Conservation (phyloP, 129 eudicot species). For the Calendula officinalis region DNA sequence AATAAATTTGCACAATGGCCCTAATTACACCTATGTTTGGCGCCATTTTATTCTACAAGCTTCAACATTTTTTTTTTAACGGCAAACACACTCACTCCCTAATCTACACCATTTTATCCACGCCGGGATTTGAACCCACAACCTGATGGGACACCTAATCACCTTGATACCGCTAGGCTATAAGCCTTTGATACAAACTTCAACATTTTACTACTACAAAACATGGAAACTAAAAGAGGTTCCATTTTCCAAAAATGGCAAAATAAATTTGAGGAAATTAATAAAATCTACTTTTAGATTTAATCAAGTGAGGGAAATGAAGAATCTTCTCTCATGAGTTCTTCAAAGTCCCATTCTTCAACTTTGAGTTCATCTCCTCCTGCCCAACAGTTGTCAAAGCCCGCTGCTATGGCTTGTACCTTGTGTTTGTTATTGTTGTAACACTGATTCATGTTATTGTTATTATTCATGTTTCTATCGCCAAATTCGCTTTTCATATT, state of each 20-base stretch:
- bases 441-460: conserved; percentile 32
- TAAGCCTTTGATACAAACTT: too few species aligned
- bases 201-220: conserved; percentile 19
- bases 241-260: conserved; percentile 30
- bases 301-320: conserved; percentile 62
- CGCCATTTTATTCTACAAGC: conserved; percentile 37
- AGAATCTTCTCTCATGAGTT: conserved; percentile 69
- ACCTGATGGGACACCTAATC: too few species aligned
- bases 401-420: conserved; percentile 37
- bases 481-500: conserved; percentile 21
- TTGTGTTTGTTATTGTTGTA: conserved; percentile 38
- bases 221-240: conserved; percentile 20
- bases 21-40: conserved; percentile 19
- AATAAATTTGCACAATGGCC: conserved; percentile 9
- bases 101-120: too few species aligned
- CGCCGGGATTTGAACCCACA: too few species aligned
- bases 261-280: conserved; percentile 20
- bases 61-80: conserved; percentile 14
- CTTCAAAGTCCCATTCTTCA: conserved; percentile 93
- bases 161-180: too few species aligned
- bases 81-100: too few species aligned
- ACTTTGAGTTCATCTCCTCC: conserved; percentile 63
- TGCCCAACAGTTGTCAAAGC: conserved; percentile 50
- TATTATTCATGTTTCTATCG: conserved; percentile 31
- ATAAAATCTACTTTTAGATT: conserved; percentile 23